Evolutionary conservation across 1,284 basidiomycete genomes (phyloP), one percentile per base, ranked within the genome.

Genomic region (Phylloporus gajari): DNA sequence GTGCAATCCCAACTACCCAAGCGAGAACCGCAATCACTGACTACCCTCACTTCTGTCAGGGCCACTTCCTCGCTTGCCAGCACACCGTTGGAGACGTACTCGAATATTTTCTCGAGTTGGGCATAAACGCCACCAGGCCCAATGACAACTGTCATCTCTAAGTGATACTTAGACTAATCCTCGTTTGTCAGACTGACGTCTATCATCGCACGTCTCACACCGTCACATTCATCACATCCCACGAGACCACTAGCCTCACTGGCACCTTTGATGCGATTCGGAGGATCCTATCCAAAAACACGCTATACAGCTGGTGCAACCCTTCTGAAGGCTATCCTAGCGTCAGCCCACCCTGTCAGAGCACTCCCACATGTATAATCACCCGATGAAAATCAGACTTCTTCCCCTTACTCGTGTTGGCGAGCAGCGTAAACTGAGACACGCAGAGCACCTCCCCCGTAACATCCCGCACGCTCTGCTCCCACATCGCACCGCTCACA

Each of bases 371-470:
- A 68, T 75, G 30, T 27, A 94, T 95, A 95, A 97, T 97, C 7
- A 95, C 95, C 67, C 88, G 89, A 83, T 97, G 96, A 81, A 97
- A 97, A 82, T 97, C 96, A 53, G 93, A 96, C 79, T 96, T 96
- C 77, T 88, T 92, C 30, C 95, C 95, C 83, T 96, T 97, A 71
- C 88, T 86, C 13, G 95, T 96, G 75, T 93, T 93, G n/a, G 95
- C 96, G 78, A 96, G 85, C 25, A 97, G 87, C 0, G 96, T 97
- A 82, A 97, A 97, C 77, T 97, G 96, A 2, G 95, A 97, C 23
- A 97, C 94, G 76, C 95, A 97, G 35, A 97, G 88, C 21, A 97
- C 89, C 69, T 97, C 95, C 68, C 95, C 96, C 44, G 90, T 88
- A 46, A 97, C 89, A 74, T 97, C 95, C 82, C 91, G 93, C 69